Conservation (phyloP, 305 asterid species). For the Nicotiana rustica region DNA sequence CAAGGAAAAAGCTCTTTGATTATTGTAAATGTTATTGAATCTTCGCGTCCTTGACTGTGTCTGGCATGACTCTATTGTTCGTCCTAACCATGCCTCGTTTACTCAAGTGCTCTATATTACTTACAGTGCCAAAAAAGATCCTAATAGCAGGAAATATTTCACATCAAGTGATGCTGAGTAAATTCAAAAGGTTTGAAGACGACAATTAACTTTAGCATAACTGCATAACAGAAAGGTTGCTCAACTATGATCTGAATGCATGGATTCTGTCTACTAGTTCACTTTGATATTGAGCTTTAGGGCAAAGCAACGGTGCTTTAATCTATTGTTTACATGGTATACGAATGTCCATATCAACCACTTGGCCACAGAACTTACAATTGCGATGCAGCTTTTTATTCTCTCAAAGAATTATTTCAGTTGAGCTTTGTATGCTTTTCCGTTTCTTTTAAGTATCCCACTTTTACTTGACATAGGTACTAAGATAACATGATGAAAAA, state of each 20-base stretch:
- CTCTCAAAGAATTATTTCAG: not conserved
- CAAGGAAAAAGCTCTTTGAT: not conserved
- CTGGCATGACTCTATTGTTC: not conserved
- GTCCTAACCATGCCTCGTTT: not conserved
- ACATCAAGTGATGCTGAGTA: no score
- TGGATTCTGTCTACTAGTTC: not conserved
- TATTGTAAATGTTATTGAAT: not conserved
- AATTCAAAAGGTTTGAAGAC: not conserved
- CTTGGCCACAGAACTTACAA: not conserved
- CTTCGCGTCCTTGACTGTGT: not conserved
- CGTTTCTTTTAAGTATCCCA: not conserved
- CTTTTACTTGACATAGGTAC: not conserved
- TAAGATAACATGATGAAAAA: not conserved
- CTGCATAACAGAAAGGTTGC: not conserved
- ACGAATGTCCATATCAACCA: not conserved
- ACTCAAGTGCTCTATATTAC: not conserved
- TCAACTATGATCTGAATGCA: not conserved
- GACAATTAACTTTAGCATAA: not conserved
- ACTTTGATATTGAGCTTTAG: not conserved
- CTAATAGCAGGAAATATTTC: not conserved
- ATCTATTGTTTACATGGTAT: not conserved
- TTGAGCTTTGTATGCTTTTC: not conserved
- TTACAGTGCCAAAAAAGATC: not conserved
- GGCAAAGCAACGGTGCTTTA: conserved; percentile 1
- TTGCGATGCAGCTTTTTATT: not conserved